Base-by-base conservation (phyloP, 495 filamentous ascomycete species). In the Hapsidospora chrysogenum region DNA sequence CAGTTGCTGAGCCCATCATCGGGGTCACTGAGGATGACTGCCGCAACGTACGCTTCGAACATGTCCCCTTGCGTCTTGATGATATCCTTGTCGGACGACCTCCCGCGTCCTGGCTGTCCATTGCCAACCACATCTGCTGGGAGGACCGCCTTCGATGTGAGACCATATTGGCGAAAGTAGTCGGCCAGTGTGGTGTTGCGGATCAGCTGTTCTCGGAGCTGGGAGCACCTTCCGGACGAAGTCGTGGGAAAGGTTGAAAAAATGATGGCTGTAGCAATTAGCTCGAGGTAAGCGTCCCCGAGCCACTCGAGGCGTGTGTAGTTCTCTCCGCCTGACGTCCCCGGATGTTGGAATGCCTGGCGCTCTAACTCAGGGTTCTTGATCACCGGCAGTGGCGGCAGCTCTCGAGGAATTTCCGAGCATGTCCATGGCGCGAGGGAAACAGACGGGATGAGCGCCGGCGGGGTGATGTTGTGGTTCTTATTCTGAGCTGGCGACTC, bases 21-120 rank as follows among this genome's bases (percentile, higher is more conserved):
- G 0, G 70, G 56, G 46, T 80, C 64, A 9, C 73, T 74, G 7
- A 84, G 53, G 29, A 92, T 65, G 17, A 82, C 50, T 9, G 80
- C 85, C 14, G 81, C 85, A 8, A 85, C 69, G 50, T 87, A 92
- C 2, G 85, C 77, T 53, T 94, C 85, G 47, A 94, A 86, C 7
- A 94, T 66, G 52, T 94, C 85, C 7, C 74, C 85, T 31, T 74
- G 57, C 13, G 76, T 70, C 50, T 94, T 94, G 17, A 44, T 56
- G 19, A 59, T 66, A 41, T 66, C 63, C 40, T 66, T 66, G 31
- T 72, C 64, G 20, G 46, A 53, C 8, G 50, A 56, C 14, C 42
- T 43, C 1, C 46, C 50, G 5, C 53, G 54, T 9, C 49, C 53
- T 5, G 38, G 29, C 19, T 55, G 46, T 6, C 53, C 53, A 11